Conservation (phyloP, 2,329 filamentous ascomycete species). For the Reticulascus tulasneorum region DNA sequence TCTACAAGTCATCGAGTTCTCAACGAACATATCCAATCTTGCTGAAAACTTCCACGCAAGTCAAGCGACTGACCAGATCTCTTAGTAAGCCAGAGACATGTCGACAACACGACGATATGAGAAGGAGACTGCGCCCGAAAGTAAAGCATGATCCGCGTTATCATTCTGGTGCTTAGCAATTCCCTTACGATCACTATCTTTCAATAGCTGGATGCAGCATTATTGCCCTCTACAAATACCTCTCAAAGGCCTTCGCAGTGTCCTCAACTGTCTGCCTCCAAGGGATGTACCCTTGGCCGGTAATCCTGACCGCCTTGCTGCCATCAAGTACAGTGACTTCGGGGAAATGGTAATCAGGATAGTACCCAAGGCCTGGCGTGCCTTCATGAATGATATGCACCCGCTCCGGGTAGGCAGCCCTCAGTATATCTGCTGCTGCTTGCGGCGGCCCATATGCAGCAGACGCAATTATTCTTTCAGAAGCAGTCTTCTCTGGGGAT, state of each 20-base stretch:
- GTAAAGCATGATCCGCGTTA: too few species aligned
- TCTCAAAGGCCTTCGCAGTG: neutral
- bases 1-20: too few species aligned
- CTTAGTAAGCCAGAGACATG: too few species aligned
- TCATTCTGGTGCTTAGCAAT: too few species aligned
- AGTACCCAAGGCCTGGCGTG: conserved; percentile 34
- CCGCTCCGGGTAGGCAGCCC: conserved; percentile 29
- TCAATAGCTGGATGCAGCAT: too few species aligned
- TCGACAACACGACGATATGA: too few species aligned
- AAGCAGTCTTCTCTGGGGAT: conserved; percentile 29
- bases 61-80: too few species aligned
- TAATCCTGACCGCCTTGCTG: neutral
- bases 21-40: too few species aligned
- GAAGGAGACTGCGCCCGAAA: too few species aligned
- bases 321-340: neutral
- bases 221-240: too few species aligned
- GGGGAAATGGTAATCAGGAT: conserved; percentile 12
- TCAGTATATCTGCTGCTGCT: conserved; percentile 37
- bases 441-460: conserved; percentile 28
- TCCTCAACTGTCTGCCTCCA: conserved; percentile 1
- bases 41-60: too few species aligned
- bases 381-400: conserved; percentile 33
- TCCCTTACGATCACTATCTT: too few species aligned
- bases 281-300: neutral
- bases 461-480: conserved; percentile 35